Evolutionary conservation across 306 rosid species (phyloP).

Genomic region (Lathyrus sativus): DNA sequence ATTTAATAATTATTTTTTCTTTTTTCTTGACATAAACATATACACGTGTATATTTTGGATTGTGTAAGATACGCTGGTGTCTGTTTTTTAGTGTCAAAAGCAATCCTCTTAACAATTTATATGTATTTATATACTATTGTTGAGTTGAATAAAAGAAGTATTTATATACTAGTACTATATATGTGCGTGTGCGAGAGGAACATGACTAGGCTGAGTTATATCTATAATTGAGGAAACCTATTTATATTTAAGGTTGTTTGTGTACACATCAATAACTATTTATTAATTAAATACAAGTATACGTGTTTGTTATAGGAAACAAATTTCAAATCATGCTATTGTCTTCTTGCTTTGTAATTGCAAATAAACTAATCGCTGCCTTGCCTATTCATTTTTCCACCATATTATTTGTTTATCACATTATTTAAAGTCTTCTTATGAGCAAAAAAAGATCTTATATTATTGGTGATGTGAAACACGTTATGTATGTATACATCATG

Average conservation of each 20-base stretch:
- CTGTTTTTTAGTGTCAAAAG: too few relatives aligned
- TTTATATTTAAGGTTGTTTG: conserved; percentile 37
- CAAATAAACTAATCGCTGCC: conserved; percentile 9
- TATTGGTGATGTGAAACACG: conserved; percentile 30
- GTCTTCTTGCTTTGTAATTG: background rate
- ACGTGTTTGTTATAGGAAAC: conserved; percentile 9
- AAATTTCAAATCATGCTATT: conserved; percentile 11
- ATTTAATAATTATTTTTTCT: too few relatives aligned
- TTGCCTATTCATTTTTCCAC: conserved; percentile 31
- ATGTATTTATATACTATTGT: too few relatives aligned
- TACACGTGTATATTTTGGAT: too few relatives aligned
- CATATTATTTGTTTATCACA: conserved; percentile 25
- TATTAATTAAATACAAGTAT: conserved; percentile 18
- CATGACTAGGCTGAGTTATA: too few relatives aligned
- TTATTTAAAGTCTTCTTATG: conserved; percentile 18
- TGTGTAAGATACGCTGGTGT: too few relatives aligned
- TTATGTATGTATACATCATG: conserved; percentile 9
- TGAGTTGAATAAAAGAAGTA: too few relatives aligned
- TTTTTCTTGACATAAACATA: too few relatives aligned
- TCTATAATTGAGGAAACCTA: too few relatives aligned
- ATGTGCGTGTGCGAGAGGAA: too few relatives aligned
- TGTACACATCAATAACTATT: conserved; percentile 31
- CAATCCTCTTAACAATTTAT: too few relatives aligned
- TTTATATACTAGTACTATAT: too few relatives aligned
- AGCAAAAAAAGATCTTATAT: conserved; percentile 14